Conservation (phyloP, 306 rosid genomes). For the Erythrophleum fordii region DNA sequence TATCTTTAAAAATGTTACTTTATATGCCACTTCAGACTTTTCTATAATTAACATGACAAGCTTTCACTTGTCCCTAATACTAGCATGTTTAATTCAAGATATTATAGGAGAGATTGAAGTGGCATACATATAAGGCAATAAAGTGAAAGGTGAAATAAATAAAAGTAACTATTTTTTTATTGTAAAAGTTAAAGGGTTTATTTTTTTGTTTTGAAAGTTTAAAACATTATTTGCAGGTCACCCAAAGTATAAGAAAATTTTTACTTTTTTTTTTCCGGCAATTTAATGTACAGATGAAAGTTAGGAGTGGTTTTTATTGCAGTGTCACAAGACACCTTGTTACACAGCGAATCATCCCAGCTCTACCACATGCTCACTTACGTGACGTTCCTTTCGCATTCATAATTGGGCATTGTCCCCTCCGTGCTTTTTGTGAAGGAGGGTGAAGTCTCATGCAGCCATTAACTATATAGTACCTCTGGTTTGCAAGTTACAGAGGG, state of each 20-base stretch:
- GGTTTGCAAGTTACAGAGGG: not conserved
- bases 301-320: conserved; percentile 41
- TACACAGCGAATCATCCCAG: not conserved
- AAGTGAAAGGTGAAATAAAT: not conserved
- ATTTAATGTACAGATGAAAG: conserved; percentile 35
- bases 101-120: not conserved
- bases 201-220: no score
- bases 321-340: conserved; percentile 41
- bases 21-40: no score
- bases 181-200: not conserved
- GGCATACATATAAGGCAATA: not conserved
- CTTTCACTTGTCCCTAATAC: not conserved
- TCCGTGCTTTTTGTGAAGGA: not conserved
- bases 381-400: conserved; percentile 45
- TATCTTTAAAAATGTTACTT: no score
- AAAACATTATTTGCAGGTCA: no score
- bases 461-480: not conserved
- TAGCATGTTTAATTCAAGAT: no score
- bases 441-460: not conserved
- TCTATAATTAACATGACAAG: not conserved
- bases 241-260: no score
- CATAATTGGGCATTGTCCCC: conserved; percentile 32
- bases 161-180: not conserved
- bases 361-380: conserved; percentile 33
- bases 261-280: not conserved